These are phyloP conservation scores for Sclerotinia trifoliorum DNA, from an alignment of 2,329 filamentous ascomycete genomes.

Conservation along the genomic window DNA sequence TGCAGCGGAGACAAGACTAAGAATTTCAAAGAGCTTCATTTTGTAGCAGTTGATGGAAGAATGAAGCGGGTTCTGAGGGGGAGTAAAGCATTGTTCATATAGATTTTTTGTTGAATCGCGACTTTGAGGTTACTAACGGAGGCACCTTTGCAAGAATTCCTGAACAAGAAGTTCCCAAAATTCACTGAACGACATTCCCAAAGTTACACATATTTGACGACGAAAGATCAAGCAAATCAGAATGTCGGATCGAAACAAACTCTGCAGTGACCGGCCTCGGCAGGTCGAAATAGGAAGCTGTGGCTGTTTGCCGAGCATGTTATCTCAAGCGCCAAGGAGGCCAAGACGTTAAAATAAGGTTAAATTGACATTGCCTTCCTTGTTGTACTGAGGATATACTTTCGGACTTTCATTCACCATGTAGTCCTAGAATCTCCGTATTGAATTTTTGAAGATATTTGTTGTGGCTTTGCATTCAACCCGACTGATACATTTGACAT, in stretches of 20 bases:
- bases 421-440: background rate
- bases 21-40: constrained; percentile 15
- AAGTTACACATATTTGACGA: background rate
- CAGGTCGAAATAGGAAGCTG: constrained; percentile 19
- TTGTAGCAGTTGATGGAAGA: background rate
- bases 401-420: background rate
- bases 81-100: background rate
- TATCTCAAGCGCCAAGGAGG: constrained; percentile 17
- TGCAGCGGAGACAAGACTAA: constrained; percentile 6
- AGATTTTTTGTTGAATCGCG: background rate
- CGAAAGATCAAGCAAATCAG: constrained; percentile 12
- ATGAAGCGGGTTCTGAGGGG: background rate
- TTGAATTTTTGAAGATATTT: background rate
- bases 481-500: background rate
- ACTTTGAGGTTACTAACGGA: constrained; percentile 10
- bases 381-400: background rate
- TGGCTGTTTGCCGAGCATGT: constrained; percentile 14
- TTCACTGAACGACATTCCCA: background rate
- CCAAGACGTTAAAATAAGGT: constrained; percentile 19
- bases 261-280: constrained; percentile 3
- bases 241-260: background rate
- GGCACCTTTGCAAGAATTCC: background rate
- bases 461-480: background rate
- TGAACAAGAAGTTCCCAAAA: constrained; percentile 19
- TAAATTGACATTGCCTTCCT: constrained; percentile 20